Percentiles rank a stretch among this genome's conserved stretches.
These are phyloP conservation scores for Phytophthora agathidicida DNA, from an alignment of 352 stramenopile genomes.

Conservation along the genomic window DNA sequence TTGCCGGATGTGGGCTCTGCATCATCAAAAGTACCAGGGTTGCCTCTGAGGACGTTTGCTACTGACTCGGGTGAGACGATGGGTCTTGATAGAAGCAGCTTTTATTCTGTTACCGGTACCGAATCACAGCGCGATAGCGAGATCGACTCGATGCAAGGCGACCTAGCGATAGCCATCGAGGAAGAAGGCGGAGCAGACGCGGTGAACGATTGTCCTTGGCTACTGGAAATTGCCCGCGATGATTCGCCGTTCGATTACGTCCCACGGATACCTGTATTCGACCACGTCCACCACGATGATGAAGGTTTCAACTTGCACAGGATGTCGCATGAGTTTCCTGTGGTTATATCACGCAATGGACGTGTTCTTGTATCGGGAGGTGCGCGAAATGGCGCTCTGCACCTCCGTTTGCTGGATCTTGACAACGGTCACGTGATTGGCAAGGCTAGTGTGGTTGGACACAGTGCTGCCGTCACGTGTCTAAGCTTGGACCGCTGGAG, in stretches of 20 bases:
- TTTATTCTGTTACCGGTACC: conserved; percentile 16
- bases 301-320: conserved; percentile 16
- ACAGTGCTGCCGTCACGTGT: conserved; percentile 73
- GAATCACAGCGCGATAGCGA: conserved; percentile 22
- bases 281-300: conserved; percentile 37
- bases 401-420: conserved; percentile 78
- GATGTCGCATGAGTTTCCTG: conserved; percentile 42
- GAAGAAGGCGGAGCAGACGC: conserved; percentile 13
- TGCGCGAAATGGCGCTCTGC: conserved; percentile 72
- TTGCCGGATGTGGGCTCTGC: conserved; percentile 1
- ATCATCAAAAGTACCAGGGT: conserved; percentile 16
- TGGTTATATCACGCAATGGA: conserved; percentile 73
- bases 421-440: conserved; percentile 85
- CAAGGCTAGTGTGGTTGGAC: conserved; percentile 82
- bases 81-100: conserved; percentile 12
- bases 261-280: conserved; percentile 78
- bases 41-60: conserved; percentile 20
- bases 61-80: conserved; percentile 14
- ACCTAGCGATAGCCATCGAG: conserved; percentile 1
- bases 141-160: conserved; percentile 10
- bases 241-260: conserved; percentile 84
- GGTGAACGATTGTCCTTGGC: conserved; percentile 59
- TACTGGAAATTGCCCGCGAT: conserved; percentile 71
- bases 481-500: conserved; percentile 70
- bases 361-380: conserved; percentile 77